Base-by-base conservation (phyloP, 139 green algal genomes). In the Pedinophyceae sp. region DNA sequence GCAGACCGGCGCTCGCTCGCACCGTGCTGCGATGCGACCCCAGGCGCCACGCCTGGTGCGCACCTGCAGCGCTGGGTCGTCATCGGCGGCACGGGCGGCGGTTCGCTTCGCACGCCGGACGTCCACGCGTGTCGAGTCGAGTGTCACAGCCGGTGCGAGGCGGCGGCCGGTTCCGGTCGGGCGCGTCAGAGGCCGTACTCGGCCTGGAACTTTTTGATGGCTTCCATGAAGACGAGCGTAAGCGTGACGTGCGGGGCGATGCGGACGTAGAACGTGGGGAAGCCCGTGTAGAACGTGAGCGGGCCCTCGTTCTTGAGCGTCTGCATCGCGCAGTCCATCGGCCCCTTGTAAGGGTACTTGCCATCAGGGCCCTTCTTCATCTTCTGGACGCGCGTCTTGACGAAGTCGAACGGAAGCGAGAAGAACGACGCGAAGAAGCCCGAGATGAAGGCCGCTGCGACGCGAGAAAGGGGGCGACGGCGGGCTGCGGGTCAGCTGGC, bases 261-360 rank as follows among this genome's bases (percentile, higher is more conserved):
- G 28, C 88, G 74, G 7, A 94, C 47, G 58, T 80, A 84, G 75
- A 93, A 97, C 7, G 85, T 95, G 34, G 83, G 83, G 75, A 95
- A 96, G 52, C 90, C 91, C 22, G 83, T 94, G 82, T 99, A 99
- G 71, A 99, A 96, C 53, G 81, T 86, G 27, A 98, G 70, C 10
- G 78, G 80, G 1, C 92, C 92, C 58, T 78, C 74, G 18, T 79
- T 50, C 27, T 40, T 62, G 3, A 93, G 55, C 16, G 76, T 87
- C 66, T 93, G 78, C 19, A 82, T 2, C 2, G 75, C 84, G 63
- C 91, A 99, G 71, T 99, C 91, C 1, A 93, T 49, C 17, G 79
- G 65, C 26, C 78, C 69, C 30, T 69, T 80, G 81, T 92, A 96
- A 13, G 87, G 87, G 72, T 89, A 76, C 49, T 59, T 93, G 62